These are phyloP conservation scores for Cladosporium sp. DNA, from an alignment of 2,329 filamentous ascomycete species.

Conservation along the genomic window DNA sequence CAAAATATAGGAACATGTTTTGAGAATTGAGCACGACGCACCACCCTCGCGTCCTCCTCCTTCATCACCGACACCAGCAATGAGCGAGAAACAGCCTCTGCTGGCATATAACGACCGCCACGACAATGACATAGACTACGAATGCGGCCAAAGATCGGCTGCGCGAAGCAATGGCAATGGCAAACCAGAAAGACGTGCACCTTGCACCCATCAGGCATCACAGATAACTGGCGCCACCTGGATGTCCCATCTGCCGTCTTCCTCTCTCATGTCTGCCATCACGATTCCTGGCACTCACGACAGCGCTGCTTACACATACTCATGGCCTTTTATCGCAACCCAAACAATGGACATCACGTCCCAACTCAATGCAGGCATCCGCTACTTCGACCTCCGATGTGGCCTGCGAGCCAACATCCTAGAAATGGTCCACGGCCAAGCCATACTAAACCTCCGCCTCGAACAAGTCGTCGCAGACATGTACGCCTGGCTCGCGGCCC, in stretches of 20 bases:
- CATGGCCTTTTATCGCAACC: slow-evolving; percentile 38
- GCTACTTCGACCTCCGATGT: slow-evolving; percentile 41
- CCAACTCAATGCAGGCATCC: slow-evolving; percentile 38
- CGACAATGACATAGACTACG: neutral
- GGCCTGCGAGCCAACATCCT: slow-evolving; percentile 34
- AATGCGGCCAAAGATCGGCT: neutral
- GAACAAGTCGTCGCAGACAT: slow-evolving; percentile 31
- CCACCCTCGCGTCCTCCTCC: neutral
- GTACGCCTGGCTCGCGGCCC: slow-evolving; percentile 33
- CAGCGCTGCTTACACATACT: slow-evolving; percentile 37
- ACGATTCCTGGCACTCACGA: slow-evolving; percentile 41
- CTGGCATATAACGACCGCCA: neutral
- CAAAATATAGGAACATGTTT: neutral
- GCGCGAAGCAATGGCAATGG: neutral
- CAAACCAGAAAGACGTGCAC: neutral
- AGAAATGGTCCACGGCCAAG: slow-evolving; percentile 40
- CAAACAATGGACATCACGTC: slow-evolving; percentile 32
- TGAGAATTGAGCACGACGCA: neutral
- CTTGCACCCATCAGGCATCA: neutral
- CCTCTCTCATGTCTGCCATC: slow-evolving; percentile 31
- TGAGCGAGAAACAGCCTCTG: slow-evolving; percentile 15
- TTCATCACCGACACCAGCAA: neutral
- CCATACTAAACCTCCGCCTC: slow-evolving; percentile 34
- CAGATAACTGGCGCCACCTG: slow-evolving; percentile 24
- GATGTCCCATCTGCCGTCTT: slow-evolving; percentile 32